These are phyloP conservation scores for Mortierella sp. DNA, from an alignment of 371 early-diverging fungal species.

Conservation along the genomic window DNA sequence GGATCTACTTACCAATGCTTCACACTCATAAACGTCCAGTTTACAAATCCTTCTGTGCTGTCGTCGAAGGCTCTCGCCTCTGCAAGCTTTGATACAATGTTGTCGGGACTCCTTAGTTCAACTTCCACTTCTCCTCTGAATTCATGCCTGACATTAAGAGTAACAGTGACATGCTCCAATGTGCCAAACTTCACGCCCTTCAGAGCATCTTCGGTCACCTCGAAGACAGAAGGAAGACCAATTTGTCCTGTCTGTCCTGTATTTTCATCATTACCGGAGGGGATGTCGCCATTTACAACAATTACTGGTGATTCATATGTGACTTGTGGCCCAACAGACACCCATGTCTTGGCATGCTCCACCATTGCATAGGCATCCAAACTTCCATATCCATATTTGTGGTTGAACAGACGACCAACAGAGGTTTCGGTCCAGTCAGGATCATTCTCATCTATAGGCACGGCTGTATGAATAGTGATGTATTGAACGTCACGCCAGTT, in stretches of 20 bases:
- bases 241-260: constrained; percentile 72
- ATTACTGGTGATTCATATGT: constrained; percentile 59
- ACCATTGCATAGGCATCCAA: constrained; percentile 87
- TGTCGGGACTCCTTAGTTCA: constrained; percentile 77
- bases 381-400: constrained; percentile 93
- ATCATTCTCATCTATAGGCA: constrained; percentile 76
- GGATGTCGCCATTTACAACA: constrained; percentile 65
- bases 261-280: constrained; percentile 69
- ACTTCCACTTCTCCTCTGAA: constrained; percentile 88
- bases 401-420: constrained; percentile 81
- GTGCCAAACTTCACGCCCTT: constrained; percentile 62
- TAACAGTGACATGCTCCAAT: constrained; percentile 90
- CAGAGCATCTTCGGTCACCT: constrained; percentile 61
- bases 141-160: constrained; percentile 80
- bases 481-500: constrained; percentile 94
- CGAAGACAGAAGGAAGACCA: constrained; percentile 51
- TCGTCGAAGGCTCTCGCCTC: constrained; percentile 72
- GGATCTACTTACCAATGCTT: constrained; percentile 88
- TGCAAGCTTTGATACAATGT: constrained; percentile 78
- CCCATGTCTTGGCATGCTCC: constrained; percentile 78
- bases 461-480: constrained; percentile 81
- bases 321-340: constrained; percentile 77
- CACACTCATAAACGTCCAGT: constrained; percentile 97
- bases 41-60: constrained; percentile 77
- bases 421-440: constrained; percentile 74